Evolutionary conservation across 805 yeast species (phyloP), one percentile per base, ranked within the genome.

Genomic region (Lipomyces sp.): DNA sequence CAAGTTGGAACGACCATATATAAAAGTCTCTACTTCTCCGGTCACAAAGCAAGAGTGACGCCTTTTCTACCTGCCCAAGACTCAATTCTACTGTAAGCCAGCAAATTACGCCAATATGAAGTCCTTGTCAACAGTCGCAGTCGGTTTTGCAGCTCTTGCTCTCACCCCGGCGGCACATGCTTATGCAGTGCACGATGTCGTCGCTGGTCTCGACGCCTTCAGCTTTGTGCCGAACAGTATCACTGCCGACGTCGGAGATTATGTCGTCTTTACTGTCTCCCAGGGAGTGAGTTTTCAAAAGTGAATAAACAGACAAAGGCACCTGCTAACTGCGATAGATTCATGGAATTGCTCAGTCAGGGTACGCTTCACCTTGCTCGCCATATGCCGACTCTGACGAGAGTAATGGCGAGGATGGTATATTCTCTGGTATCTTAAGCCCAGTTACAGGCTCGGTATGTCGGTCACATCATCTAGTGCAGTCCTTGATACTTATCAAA

Each of bases 261-360:
- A 35, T 19, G 63, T 60, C 26, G 40, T 40, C 21, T 60, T 60
- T 39, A 42, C 38, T 3, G 48, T 59, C 42, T 29, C 22, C 23
- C 33, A 24, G n/a, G 43, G 43, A 19, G 53, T 49, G 28, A 31
- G 44, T 23, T 31, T 24, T 23, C 34, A 3, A 29, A 14, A 28
- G 7, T 4, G 7, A 19, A 11, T 29, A 18, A 4, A 33, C 16
- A 11, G 13, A 19, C 21, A 14, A 10, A 14, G 16, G 22, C 42
- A 35, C 39, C n/a, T n/a, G n/a, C n/a, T n/a, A n/a, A n/a, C n/a
- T n/a, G n/a, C n/a, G n/a, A 21, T n/a, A 45, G 53, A 59, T 47
- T 39, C 63, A 60, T 37, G 58, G 53, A 18, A 58, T 60, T n/a
- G 58, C 55, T 7, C 61, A 60, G 49, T 50, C 61, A 13, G 24